Conservation (phyloP, 495 filamentous ascomycete genomes). For the Pyronema omphalodes region DNA sequence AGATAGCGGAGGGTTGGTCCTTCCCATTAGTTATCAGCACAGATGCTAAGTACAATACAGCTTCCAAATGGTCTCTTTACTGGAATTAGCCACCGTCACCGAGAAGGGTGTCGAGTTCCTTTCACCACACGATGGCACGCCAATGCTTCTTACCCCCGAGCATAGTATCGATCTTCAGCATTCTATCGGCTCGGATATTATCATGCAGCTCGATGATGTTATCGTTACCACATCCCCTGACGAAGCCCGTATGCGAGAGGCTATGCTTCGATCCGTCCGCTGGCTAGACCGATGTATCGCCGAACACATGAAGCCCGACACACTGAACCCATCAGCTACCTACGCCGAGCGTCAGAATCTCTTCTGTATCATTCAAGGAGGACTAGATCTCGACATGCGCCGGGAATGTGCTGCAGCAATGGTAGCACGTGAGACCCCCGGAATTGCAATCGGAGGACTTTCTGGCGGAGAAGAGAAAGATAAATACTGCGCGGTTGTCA, state of each 20-base stretch:
- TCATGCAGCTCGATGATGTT: constrained; percentile 98
- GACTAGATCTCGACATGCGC: constrained; percentile 76
- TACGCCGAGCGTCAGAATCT: constrained; percentile 53
- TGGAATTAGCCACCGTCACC: constrained; percentile 84
- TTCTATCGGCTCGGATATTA: constrained; percentile 93
- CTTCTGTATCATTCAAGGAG: constrained; percentile 98
- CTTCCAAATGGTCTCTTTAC: constrained; percentile 95
- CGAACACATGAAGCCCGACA: constrained; percentile 50
- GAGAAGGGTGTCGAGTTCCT: constrained; percentile 92
- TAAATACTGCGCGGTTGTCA: constrained; percentile 45
- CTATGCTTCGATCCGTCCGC: constrained; percentile 90
- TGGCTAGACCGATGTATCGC: constrained; percentile 95
- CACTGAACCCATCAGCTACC: constrained; percentile 18
- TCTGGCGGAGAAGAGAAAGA: constrained; percentile 66
- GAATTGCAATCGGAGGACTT: constrained; percentile 89
- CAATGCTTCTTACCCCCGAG: constrained; percentile 96
- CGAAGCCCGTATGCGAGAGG: constrained; percentile 65
- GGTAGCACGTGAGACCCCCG: constrained; percentile 79
- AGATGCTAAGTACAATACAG: constrained; percentile 28
- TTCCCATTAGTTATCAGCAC: not conserved
- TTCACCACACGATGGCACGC: constrained; percentile 79
- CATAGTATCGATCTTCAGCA: constrained; percentile 95
- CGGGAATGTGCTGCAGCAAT: constrained; percentile 72
- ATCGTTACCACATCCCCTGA: constrained; percentile 89
- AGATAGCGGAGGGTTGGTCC: constrained; percentile 84